Conservation (phyloP, 495 filamentous ascomycete genomes). For the Hyaloscypha variabilis region DNA sequence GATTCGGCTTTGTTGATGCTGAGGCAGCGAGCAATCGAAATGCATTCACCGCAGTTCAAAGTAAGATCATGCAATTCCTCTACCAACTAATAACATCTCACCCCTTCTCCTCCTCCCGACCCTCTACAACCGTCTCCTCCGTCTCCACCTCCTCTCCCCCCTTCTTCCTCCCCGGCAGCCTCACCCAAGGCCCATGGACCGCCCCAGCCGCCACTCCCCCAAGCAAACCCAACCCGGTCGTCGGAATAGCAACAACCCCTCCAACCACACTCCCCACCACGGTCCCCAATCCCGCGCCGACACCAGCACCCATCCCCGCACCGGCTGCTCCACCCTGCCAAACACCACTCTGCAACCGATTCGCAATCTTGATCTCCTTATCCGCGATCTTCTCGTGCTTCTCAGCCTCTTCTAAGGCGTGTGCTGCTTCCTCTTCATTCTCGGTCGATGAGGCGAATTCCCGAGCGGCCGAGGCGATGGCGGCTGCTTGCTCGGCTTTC, state of each 20-base stretch:
- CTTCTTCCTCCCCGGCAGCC: constrained; percentile 33
- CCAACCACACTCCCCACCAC: constrained; percentile 38
- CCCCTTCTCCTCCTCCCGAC: constrained; percentile 8
- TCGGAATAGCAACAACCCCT: constrained; percentile 37
- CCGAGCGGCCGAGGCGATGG: not conserved
- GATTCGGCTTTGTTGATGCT: no score
- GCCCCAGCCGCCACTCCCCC: constrained; percentile 38
- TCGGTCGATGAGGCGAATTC: not conserved
- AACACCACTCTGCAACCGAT: constrained; percentile 40
- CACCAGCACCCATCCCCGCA: constrained; percentile 39
- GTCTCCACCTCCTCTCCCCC: constrained; percentile 30
- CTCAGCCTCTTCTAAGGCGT: constrained; percentile 30
- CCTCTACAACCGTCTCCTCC: not conserved
- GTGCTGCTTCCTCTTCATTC: constrained; percentile 30
- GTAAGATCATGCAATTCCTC: no score
- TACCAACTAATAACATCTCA: not conserved
- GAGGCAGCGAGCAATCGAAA: no score
- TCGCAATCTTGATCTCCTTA: constrained; percentile 35
- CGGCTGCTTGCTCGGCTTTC: not conserved
- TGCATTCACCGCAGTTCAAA: no score
- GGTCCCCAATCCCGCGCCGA: constrained; percentile 36
- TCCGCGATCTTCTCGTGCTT: constrained; percentile 35
- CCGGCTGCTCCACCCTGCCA: constrained; percentile 40
- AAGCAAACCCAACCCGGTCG: constrained; percentile 36
- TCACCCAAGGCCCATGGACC: constrained; percentile 43